Evolutionary conservation across 768 basidiomycete genomes (phyloP).

Genomic region (Mycena metata): DNA sequence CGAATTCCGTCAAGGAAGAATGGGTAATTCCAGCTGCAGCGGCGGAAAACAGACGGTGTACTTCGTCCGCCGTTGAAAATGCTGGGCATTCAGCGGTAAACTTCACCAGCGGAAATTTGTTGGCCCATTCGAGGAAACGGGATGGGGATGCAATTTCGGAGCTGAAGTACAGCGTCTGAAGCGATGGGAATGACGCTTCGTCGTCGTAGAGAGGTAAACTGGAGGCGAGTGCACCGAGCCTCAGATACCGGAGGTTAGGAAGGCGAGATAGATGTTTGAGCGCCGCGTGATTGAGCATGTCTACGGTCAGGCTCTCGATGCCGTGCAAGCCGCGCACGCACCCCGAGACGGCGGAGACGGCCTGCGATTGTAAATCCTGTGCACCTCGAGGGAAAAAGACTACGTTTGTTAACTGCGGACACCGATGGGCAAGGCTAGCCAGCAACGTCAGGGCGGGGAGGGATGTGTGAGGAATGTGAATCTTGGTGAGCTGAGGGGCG

Average conservation of each 20-base stretch:
- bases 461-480: too few species aligned
- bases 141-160: background rate
- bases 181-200: background rate
- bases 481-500: too few species aligned
- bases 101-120: background rate
- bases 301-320: too few species aligned
- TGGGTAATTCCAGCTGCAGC: too few species aligned
- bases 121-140: constrained; percentile 9
- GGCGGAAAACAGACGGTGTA: too few species aligned
- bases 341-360: constrained; percentile 7
- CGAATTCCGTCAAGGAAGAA: too few species aligned
- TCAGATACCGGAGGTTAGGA: background rate
- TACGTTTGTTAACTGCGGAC: constrained; percentile 15
- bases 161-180: too few species aligned
- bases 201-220: background rate
- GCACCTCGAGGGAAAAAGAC: constrained; percentile 1
- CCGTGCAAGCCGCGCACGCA: constrained; percentile 3
- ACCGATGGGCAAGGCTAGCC: background rate
- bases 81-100: too few species aligned
- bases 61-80: too few species aligned
- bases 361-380: background rate
- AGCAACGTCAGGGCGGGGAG: background rate
- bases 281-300: too few species aligned
- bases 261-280: too few species aligned
- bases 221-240: background rate